Evolutionary conservation across 257 asterid species (phyloP), one percentile per base, ranked within the genome.

Genomic region (Ballota nigra): DNA sequence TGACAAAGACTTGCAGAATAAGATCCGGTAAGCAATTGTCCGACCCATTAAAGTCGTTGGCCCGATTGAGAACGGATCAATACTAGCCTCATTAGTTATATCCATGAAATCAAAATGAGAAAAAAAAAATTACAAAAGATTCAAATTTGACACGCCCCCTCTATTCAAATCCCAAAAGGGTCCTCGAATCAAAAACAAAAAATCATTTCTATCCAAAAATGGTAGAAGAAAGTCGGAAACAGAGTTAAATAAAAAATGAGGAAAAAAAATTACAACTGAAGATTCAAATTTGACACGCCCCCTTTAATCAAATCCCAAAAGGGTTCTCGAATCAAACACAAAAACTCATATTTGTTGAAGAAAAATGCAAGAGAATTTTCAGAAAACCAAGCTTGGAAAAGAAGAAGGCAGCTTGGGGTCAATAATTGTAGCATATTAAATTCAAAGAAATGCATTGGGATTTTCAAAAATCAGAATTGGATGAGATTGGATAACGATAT

Each of bases 51-150:
- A 71, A 28, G 91, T 75, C 8, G 96, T 83, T 4, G 99, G 99
- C 2, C 98, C 99, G 41, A 94, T 94, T 2, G 87, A 82, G 75
- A 92, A 94, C 11, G 85, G 77, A 77, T 91, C 97, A 58, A 94
- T 89, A 47, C 83, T 83, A 20, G 99, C 97, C 80, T 94, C 99
- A 34, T 85, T 91, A 34, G 88, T 91, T 51, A 89, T 89, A 77
- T 91, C 98, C 98, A 90, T 90, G 45, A 26, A n/a, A n/a, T n/a
- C n/a, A 78, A 62, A 41, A 1, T 47, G 5, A 24, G 6, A 52
- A 34, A 59, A 33, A 15, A 52, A 18, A 7, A 19, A n/a, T 22
- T 47, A 6, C 9, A 18, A 26, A 66, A 70, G 75, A 34, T 65
- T 64, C 75, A 22, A 70, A 28, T 62, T 77, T 74, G 53, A 52